Evolutionary conservation across 23 red algal species (phyloP).

Genomic region (Gracilaria domingensis): DNA sequence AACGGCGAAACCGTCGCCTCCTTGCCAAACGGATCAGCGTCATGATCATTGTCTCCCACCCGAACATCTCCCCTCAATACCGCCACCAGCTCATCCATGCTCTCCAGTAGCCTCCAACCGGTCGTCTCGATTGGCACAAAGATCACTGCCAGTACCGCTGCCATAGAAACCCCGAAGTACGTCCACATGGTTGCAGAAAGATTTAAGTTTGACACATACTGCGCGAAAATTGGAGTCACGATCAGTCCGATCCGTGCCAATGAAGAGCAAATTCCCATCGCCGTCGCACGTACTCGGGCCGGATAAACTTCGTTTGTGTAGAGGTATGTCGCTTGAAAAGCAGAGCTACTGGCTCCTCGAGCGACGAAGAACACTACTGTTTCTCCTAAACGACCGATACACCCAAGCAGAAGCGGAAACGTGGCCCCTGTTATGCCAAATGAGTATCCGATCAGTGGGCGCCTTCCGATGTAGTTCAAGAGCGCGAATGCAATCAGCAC

Average conservation of each 20-base stretch:
- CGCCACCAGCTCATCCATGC: constrained; percentile 53
- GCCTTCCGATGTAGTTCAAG: constrained; percentile 61
- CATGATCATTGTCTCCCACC: not conserved
- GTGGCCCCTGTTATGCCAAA: not conserved
- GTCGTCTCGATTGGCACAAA: constrained; percentile 67
- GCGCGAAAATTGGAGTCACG: constrained; percentile 49
- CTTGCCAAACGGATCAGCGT: constrained; percentile 1
- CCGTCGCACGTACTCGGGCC: constrained; percentile 41
- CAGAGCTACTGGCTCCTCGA: constrained; percentile 39
- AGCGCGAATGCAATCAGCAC: constrained; percentile 32
- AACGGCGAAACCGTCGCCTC: constrained; percentile 15
- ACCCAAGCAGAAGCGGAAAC: constrained; percentile 46
- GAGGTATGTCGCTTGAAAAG: constrained; percentile 64
- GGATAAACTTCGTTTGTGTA: constrained; percentile 74
- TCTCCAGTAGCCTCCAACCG: constrained; percentile 24
- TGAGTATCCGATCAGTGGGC: constrained; percentile 56
- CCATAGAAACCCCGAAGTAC: constrained; percentile 36
- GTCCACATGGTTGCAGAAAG: constrained; percentile 37
- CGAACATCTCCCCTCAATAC: not conserved
- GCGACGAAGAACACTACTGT: constrained; percentile 50
- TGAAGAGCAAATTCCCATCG: constrained; percentile 54
- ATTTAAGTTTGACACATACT: constrained; percentile 29
- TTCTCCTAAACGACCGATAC: constrained; percentile 41
- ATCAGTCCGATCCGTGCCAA: constrained; percentile 47
- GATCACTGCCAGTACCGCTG: constrained; percentile 40